These are phyloP conservation scores for Diaporthe amygdali DNA, from an alignment of 2,329 filamentous ascomycete species.

Conservation along the genomic window DNA sequence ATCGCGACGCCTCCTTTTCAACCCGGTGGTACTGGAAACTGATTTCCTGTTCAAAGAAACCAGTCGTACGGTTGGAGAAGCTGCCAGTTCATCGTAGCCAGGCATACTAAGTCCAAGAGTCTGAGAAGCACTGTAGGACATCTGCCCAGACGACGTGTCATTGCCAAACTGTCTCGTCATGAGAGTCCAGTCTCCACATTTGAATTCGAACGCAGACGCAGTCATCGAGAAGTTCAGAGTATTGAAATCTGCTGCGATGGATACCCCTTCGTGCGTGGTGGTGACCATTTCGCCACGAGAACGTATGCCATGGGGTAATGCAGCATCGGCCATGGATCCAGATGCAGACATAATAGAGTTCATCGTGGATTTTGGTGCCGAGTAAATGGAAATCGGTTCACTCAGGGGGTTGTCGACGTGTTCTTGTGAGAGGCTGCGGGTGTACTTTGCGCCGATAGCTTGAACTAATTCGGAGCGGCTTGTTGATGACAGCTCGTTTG, in stretches of 20 bases:
- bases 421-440: constrained; percentile 11
- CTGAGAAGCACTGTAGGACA: constrained; percentile 8
- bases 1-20: neutral
- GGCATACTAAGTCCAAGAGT: constrained; percentile 13
- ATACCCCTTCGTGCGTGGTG: neutral
- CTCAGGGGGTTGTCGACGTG: neutral
- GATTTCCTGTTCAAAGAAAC: constrained; percentile 19
- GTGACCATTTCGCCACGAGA: neutral
- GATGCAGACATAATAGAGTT: neutral
- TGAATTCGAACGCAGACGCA: constrained; percentile 25
- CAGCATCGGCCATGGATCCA: neutral
- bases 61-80: neutral
- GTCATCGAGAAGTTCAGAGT: constrained; percentile 20
- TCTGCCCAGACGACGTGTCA: neutral
- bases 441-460: constrained; percentile 6
- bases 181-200: constrained; percentile 22
- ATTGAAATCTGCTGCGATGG: neutral
- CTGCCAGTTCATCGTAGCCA: neutral
- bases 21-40: neutral
- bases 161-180: constrained; percentile 2
- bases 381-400: neutral
- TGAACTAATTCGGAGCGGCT: constrained; percentile 11
- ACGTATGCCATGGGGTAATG: neutral
- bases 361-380: neutral
- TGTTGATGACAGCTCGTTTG: neutral